These are phyloP conservation scores for Rhodotorula sphaerocarpa DNA, from an alignment of 768 basidiomycete species.

Conservation along the genomic window DNA sequence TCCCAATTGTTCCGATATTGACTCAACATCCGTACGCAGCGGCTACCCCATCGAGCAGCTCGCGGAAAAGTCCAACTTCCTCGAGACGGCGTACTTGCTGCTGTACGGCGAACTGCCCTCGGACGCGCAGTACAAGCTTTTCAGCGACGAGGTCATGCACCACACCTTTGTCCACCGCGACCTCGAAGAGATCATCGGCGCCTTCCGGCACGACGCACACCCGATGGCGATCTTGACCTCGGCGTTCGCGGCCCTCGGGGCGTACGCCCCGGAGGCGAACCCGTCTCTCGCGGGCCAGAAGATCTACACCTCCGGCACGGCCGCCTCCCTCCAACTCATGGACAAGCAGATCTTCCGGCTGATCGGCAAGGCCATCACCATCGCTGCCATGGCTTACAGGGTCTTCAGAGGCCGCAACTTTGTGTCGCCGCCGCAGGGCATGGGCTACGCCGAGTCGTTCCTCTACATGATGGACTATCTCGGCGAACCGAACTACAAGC, in stretches of 20 bases:
- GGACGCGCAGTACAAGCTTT: constrained; percentile 47
- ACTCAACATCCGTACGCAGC: constrained; percentile 6
- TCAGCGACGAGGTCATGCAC: constrained; percentile 67
- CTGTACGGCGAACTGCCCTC: constrained; percentile 74
- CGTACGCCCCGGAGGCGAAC: constrained; percentile 50
- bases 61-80: constrained; percentile 66
- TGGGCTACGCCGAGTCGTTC: constrained; percentile 51
- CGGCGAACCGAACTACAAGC: constrained; percentile 52
- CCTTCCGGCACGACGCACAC: constrained; percentile 80
- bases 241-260: constrained; percentile 74
- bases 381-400: constrained; percentile 93
- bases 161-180: constrained; percentile 49
- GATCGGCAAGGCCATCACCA: constrained; percentile 69
- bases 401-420: constrained; percentile 83
- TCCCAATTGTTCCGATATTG: too few species aligned
- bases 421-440: constrained; percentile 67
- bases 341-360: constrained; percentile 74
- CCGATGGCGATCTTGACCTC: constrained; percentile 85
- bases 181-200: constrained; percentile 35
- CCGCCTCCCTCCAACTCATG: constrained; percentile 56
- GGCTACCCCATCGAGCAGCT: constrained; percentile 91
- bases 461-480: constrained; percentile 63
- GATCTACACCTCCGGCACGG: constrained; percentile 32
- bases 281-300: constrained; percentile 68
- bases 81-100: constrained; percentile 77